A percentile compares a stretch with the other conserved stretches of the same genome.
These are phyloP conservation scores for Pontederia crassipes DNA, from an alignment of 176 grass and related monocot genomes.

Conservation along the genomic window DNA sequence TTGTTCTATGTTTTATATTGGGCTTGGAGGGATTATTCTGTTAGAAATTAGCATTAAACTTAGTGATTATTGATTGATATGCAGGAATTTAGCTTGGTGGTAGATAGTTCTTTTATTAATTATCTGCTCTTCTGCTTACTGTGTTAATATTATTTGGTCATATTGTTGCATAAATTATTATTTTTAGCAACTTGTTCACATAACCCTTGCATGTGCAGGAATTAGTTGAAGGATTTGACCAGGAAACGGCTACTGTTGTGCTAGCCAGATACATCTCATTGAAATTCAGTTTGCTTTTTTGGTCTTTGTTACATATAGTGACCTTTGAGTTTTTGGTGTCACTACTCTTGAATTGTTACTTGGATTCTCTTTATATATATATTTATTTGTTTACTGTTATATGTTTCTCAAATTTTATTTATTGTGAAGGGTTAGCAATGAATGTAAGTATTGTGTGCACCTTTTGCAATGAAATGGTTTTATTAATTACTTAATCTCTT, in stretches of 20 bases:
- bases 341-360: background rate
- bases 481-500: slow-evolving; percentile 6
- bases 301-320: background rate
- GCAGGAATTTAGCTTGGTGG: no score
- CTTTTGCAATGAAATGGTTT: slow-evolving; percentile 1
- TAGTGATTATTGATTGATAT: no score
- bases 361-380: slow-evolving; percentile 1
- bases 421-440: no score
- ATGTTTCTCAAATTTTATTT: no score
- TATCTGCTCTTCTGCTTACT: no score
- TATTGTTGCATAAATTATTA: background rate
- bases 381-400: background rate
- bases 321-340: background rate
- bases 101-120: no score
- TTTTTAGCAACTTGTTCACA: slow-evolving; percentile 4
- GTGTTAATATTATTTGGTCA: no score
- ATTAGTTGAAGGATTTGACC: slow-evolving; percentile 95
- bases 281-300: slow-evolving; percentile 28
- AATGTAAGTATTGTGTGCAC: no score
- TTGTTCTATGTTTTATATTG: no score
- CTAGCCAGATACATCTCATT: slow-evolving; percentile 95
- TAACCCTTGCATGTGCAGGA: slow-evolving; percentile 38
- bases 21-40: no score
- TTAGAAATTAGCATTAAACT: no score
- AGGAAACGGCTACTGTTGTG: slow-evolving; percentile 89